A percentile compares a stretch with the other conserved stretches of the same genome.
phyloP scores from a whole-genome alignment of 2,329 filamentous ascomycete genomes.

The Aspergillus terreus region DNA sequence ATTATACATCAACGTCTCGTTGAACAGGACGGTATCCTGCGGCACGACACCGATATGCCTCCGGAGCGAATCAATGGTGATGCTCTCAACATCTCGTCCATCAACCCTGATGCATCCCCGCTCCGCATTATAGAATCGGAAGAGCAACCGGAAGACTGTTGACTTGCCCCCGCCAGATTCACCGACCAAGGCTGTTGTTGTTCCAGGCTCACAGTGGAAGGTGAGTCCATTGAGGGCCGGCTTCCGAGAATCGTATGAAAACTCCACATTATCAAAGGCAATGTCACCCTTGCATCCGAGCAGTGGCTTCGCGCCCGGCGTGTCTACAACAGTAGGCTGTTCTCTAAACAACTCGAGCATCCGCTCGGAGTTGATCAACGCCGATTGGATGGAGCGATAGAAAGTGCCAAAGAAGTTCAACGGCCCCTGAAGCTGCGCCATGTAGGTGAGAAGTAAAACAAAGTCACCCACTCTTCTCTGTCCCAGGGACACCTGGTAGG shows the following conservation, averaged over 20 bases:
- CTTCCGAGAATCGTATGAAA: slow-evolving; percentile 83
- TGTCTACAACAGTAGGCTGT: slow-evolving; percentile 83
- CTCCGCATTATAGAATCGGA: slow-evolving; percentile 89
- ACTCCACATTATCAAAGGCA: slow-evolving; percentile 81
- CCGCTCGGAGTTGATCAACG: slow-evolving; percentile 95
- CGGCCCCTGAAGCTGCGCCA: slow-evolving; percentile 74
- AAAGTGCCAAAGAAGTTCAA: slow-evolving; percentile 91
- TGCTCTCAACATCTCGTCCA: slow-evolving; percentile 73
- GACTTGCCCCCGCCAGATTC: slow-evolving; percentile 97
- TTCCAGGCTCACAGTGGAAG: slow-evolving; percentile 84
- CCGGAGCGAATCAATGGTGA: slow-evolving; percentile 92
- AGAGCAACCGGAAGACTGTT: slow-evolving; percentile 90
- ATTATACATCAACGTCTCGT: slow-evolving; percentile 93
- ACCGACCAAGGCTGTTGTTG: slow-evolving; percentile 91
- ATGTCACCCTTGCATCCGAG: slow-evolving; percentile 74
- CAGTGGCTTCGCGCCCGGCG: slow-evolving; percentile 60
- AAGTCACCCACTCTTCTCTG: slow-evolving; percentile 66
- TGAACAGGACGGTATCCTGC: slow-evolving; percentile 93
- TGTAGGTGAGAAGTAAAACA: slow-evolving; percentile 69
- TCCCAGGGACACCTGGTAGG: slow-evolving; percentile 70
- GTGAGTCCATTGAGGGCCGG: slow-evolving; percentile 78
- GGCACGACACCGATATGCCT: slow-evolving; percentile 92
- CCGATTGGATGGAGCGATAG: slow-evolving; percentile 91
- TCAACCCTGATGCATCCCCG: slow-evolving; percentile 81
- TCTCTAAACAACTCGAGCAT: slow-evolving; percentile 96